Base-by-base conservation (phyloP, 1,139 yeast genomes). In the Diutina siamensis region DNA sequence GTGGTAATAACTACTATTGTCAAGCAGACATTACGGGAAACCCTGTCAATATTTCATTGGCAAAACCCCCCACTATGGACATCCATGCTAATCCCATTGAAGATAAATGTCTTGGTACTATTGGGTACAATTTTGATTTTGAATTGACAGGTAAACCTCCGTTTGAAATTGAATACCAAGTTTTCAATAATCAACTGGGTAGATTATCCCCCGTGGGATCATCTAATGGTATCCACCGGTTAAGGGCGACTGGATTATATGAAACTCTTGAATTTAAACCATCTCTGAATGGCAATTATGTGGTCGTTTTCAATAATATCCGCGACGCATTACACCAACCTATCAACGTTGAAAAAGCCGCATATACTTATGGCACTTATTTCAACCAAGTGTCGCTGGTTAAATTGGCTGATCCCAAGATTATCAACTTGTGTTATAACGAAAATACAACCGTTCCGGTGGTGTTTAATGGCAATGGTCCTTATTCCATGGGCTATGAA, bases 31-130 rank as follows among this genome's bases (percentile, higher is more conserved):
- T 72, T 36, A 58, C 64, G 44, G 74, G 74, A 17, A 60, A 41
- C 2, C 44, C 17, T 18, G 53, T 67, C 2, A 40, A 28, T 1
- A 46, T 70, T 1, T 50, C 48, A 13, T 49, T 57, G 2, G 72
- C 71, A 1, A 51, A 61, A 0, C 68, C 67, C 15, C 92, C 92
- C 2, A 61, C 57, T 48, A 71, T 79, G 53, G 66, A 59, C 46
- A 78, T 83, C 4, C 51, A 57, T 3, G 75, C 85, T 1, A 65
- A 68, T 2, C 80, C 88, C 2, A 77, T 89, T 2, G 68, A 78
- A 34, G 97, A 92, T 56, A 78, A 83, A 48, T 92, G 99, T 65
- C 84, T 94, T 32, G 98, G 98, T 1, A 86, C 89, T 46, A 80
- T 87, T 9, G 98, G 97, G 0, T 76, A 71, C 53, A 65, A 67